phyloP scores from a whole-genome alignment of 805 yeast species.

The Suhomyces vadensis region DNA sequence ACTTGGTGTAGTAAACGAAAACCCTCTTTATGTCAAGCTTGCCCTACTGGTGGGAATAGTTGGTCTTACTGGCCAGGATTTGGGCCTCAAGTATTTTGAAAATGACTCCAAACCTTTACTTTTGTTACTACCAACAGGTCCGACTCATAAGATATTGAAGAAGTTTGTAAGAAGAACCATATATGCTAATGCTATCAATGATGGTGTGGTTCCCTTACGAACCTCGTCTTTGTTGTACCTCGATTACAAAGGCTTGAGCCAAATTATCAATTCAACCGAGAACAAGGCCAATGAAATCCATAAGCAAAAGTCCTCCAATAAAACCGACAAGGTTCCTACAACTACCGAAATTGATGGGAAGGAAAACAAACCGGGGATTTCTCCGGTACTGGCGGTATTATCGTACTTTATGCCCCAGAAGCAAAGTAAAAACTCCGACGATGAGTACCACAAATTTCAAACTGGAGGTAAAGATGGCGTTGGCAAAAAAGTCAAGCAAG shows the following conservation, averaged over 20 bases:
- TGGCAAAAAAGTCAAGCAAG: conserved; percentile 10
- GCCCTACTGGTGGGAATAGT: conserved; percentile 85
- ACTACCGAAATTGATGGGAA: conserved; percentile 13
- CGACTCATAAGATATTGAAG: conserved; percentile 64
- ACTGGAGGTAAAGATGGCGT: conserved; percentile 11
- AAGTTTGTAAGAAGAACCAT: conserved; percentile 70
- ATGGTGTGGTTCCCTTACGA: conserved; percentile 93
- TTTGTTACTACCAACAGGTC: conserved; percentile 72
- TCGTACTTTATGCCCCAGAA: conserved; percentile 46
- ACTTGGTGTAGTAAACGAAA: conserved; percentile 84
- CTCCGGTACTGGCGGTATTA: conserved; percentile 38
- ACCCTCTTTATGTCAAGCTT: conserved; percentile 79
- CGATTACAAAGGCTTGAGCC: conserved; percentile 70
- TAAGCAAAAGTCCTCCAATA: neutral
- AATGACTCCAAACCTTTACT: conserved; percentile 61
- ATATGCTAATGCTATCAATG: conserved; percentile 88
- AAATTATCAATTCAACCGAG: conserved; percentile 17
- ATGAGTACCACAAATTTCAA: conserved; percentile 19
- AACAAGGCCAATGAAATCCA: conserved; percentile 8
- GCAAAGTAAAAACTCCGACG: conserved; percentile 21
- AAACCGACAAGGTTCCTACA: conserved; percentile 6
- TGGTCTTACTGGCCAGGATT: conserved; percentile 92
- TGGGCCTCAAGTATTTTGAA: conserved; percentile 59
- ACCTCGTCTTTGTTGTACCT: conserved; percentile 83
- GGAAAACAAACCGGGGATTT: conserved; percentile 18